Evolutionary conservation across 805 yeast genomes (phyloP).

Genomic region (Kluyveromyces starmeri): DNA sequence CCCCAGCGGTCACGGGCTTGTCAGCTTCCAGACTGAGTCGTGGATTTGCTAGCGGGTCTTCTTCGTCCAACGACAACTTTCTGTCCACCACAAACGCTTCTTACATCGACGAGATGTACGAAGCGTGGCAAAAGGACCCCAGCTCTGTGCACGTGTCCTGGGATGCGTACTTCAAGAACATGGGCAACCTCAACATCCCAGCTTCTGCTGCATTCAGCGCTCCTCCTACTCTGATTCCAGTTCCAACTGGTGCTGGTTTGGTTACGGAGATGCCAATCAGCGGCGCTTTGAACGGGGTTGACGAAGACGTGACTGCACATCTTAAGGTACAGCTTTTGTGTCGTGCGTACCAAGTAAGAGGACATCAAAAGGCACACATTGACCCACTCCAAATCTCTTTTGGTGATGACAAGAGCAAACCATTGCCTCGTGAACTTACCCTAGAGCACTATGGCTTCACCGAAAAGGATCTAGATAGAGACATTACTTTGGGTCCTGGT

Average conservation of each 20-base stretch:
- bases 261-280: conserved; percentile 49
- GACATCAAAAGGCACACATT: conserved; percentile 88
- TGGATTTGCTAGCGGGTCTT: conserved; percentile 12
- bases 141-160: conserved; percentile 87
- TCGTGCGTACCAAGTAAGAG: conserved; percentile 98
- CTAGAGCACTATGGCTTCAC: conserved; percentile 88
- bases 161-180: conserved; percentile 93
- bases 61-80: conserved; percentile 55
- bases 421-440: conserved; percentile 77
- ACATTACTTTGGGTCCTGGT: conserved; percentile 93
- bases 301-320: conserved; percentile 70
- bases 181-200: conserved; percentile 61
- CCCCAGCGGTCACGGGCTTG: too few species aligned
- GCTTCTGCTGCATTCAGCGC: conserved; percentile 74
- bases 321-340: conserved; percentile 93
- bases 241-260: conserved; percentile 62
- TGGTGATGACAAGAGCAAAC: conserved; percentile 51
- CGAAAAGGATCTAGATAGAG: conserved; percentile 72
- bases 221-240: conserved; percentile 85
- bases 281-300: conserved; percentile 32
- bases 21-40: conserved; percentile 4
- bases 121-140: conserved; percentile 90
- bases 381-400: conserved; percentile 92
- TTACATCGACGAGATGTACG: conserved; percentile 96
- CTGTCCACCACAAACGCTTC: conserved; percentile 77